These are phyloP conservation scores for Stereum hirsutum DNA, from an alignment of 1,284 basidiomycete genomes.

Conservation along the genomic window DNA sequence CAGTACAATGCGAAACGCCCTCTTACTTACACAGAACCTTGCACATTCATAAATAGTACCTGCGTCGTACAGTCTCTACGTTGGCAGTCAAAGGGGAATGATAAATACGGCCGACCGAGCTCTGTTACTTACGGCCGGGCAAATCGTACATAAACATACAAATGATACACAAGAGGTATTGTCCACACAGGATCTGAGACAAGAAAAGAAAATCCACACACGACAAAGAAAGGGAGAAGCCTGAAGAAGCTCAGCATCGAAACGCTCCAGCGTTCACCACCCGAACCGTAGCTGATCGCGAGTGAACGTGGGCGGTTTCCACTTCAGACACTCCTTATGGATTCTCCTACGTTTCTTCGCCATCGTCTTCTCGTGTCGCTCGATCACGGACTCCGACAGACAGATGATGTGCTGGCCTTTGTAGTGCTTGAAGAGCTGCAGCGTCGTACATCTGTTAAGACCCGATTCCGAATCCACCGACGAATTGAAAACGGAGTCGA, in stretches of 20 bases:
- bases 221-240: no score
- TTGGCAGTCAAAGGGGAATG: no score
- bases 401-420: conserved; percentile 94
- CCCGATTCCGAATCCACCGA: conserved; percentile 7
- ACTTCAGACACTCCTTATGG: conserved; percentile 72
- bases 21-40: no score
- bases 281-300: conserved; percentile 86
- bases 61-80: no score
- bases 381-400: conserved; percentile 85
- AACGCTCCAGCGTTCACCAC: conserved; percentile 38
- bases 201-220: no score
- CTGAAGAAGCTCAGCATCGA: background rate
- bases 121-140: no score
- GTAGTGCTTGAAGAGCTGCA: conserved; percentile 95
- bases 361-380: conserved; percentile 81
- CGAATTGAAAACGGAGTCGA: conserved; percentile 2
- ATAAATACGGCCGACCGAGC: no score
- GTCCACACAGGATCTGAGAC: no score
- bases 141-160: no score
- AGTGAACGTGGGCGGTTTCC: conserved; percentile 93
- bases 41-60: no score
- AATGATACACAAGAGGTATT: no score
- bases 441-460: conserved; percentile 73
- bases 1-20: no score
- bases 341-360: conserved; percentile 79